Percentiles rank a stretch among this genome's conserved stretches.
These are phyloP conservation scores for Suillus tomentosus DNA, from an alignment of 768 basidiomycete genomes.

Conservation along the genomic window DNA sequence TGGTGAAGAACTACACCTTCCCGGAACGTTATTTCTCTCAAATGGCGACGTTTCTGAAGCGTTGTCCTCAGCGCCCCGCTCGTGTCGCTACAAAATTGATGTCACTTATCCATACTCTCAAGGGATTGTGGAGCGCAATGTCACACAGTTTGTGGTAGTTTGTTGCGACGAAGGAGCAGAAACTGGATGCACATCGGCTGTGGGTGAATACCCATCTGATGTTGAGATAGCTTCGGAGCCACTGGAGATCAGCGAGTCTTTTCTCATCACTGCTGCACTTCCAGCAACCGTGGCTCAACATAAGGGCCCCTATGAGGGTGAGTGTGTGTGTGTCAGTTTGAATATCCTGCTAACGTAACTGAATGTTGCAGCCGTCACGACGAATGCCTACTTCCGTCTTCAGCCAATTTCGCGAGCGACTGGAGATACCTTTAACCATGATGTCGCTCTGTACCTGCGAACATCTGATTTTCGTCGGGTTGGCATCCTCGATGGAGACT, in stretches of 20 bases:
- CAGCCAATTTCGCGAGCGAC: conserved; percentile 27
- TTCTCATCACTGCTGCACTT: conserved; percentile 58
- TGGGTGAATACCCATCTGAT: conserved; percentile 7
- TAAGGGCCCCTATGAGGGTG: conserved; percentile 17
- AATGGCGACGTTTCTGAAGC: conserved; percentile 18
- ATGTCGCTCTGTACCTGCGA: conserved; percentile 60
- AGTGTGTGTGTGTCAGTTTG: not conserved
- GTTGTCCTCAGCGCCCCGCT: conserved; percentile 15
- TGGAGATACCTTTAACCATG: conserved; percentile 33
- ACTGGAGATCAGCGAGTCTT: conserved; percentile 73
- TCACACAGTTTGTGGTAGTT: conserved; percentile 57
- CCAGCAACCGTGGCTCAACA: conserved; percentile 16
- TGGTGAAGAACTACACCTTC: conserved; percentile 42
- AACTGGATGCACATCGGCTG: not conserved
- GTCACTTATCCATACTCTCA: conserved; percentile 75
- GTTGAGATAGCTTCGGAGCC: conserved; percentile 36
- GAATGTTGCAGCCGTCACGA: conserved; percentile 13
- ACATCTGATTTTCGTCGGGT: conserved; percentile 65
- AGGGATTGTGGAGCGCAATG: conserved; percentile 51
- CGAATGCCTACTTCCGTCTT: conserved; percentile 26
- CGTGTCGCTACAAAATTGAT: conserved; percentile 49
- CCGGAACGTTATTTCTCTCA: conserved; percentile 21
- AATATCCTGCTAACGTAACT: not conserved
- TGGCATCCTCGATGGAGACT: conserved; percentile 74
- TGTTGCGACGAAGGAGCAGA: conserved; percentile 25